Percentiles rank a stretch among this genome's conserved stretches.
These are phyloP conservation scores for Calonectria henricotiae DNA, from an alignment of 2,329 filamentous ascomycete species.

Conservation along the genomic window DNA sequence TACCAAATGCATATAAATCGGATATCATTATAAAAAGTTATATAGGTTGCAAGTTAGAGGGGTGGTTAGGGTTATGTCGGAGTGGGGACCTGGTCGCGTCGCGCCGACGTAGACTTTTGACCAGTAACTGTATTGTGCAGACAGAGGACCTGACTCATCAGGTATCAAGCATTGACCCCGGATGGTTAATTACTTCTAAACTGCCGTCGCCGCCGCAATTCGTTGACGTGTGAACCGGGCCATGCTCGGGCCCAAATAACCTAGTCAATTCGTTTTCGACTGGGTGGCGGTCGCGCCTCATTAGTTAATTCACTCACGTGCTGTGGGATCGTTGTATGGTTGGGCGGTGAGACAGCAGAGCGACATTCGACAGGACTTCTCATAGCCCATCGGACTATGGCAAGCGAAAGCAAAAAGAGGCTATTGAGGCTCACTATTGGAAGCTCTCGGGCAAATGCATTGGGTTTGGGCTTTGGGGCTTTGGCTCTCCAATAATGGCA, in stretches of 20 bases:
- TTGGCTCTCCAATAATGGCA: neutral
- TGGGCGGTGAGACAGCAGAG: slow-evolving; percentile 7
- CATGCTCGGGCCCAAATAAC: neutral
- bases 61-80: no score
- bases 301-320: slow-evolving; percentile 9
- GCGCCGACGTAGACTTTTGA: no score
- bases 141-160: neutral
- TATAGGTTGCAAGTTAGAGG: no score
- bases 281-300: neutral
- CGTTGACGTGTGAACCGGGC: slow-evolving; percentile 1
- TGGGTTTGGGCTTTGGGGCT: slow-evolving; percentile 1
- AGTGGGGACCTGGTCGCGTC: no score
- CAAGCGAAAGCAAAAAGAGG: neutral
- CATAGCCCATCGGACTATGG: neutral
- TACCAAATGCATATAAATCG: no score
- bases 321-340: neutral
- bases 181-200: neutral
- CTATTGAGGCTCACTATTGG: neutral
- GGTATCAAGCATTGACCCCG: neutral
- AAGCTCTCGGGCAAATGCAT: neutral
- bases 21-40: no score
- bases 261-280: neutral
- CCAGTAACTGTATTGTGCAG: neutral
- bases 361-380: neutral
- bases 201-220: neutral